Conservation (phyloP, 176 grass and related monocot species). For the Aegilops bicornis region DNA sequence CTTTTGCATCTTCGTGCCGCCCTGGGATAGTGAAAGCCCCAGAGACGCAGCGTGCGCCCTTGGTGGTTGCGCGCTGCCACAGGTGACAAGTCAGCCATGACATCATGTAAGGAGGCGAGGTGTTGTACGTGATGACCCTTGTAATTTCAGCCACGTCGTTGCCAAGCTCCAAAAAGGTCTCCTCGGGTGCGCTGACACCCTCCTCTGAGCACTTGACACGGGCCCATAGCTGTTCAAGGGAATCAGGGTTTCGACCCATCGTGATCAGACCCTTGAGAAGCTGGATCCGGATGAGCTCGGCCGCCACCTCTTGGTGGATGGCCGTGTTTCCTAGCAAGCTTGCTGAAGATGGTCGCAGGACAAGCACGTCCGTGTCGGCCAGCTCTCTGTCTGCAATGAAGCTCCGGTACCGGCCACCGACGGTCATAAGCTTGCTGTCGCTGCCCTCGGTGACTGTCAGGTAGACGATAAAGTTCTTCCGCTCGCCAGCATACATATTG, state of each 20-base stretch:
- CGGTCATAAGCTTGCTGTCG: background rate
- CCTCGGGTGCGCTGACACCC: background rate
- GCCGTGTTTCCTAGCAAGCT: background rate
- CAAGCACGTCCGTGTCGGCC: background rate
- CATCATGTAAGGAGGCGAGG: too few species aligned
- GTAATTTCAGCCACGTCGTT: background rate
- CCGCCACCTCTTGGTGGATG: too few species aligned
- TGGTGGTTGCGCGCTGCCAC: too few species aligned
- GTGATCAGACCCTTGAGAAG: background rate
- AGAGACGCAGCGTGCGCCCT: too few species aligned
- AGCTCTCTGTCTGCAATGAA: background rate
- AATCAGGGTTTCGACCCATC: background rate
- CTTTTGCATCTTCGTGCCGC: too few species aligned
- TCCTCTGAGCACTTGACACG: background rate
- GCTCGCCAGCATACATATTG: constrained; percentile 18
- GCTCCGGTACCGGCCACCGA: background rate
- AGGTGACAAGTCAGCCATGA: too few species aligned
- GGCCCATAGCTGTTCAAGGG: background rate
- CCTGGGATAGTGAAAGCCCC: too few species aligned
- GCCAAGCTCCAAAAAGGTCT: background rate
- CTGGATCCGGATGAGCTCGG: background rate
- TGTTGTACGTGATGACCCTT: too few species aligned
- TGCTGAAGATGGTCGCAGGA: background rate
- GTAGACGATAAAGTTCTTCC: background rate
- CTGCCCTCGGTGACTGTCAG: background rate